These are phyloP conservation scores for Colletotrichum tabaci DNA, from an alignment of 2,329 filamentous ascomycete genomes.

Conservation along the genomic window DNA sequence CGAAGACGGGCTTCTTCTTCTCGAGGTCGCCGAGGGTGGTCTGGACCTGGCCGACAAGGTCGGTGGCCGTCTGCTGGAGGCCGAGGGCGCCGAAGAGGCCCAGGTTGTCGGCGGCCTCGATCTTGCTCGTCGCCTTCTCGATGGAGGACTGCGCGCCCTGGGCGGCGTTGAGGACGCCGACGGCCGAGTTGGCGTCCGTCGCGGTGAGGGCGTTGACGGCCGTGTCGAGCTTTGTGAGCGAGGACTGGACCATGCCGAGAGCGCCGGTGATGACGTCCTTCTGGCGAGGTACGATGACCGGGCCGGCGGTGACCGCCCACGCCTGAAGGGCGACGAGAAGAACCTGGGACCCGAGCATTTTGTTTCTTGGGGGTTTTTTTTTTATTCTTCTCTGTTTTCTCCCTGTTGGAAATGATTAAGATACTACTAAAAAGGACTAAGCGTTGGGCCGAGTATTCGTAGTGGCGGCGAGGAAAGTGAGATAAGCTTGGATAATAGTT, in stretches of 20 bases:
- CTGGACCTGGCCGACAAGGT: conserved; percentile 18
- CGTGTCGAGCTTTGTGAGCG: conserved; percentile 32
- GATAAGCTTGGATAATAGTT: conserved; percentile 1
- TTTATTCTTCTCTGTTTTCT: no score
- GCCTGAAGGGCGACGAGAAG: conserved; percentile 33
- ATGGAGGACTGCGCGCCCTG: conserved; percentile 21
- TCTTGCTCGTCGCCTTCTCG: conserved; percentile 14
- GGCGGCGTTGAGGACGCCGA: conserved; percentile 28
- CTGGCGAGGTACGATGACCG: conserved; percentile 21
- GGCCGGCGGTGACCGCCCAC: conserved; percentile 36
- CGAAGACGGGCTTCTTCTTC: conserved; percentile 37
- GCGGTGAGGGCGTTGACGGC: conserved; percentile 28
- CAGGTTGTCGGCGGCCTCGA: conserved; percentile 20
- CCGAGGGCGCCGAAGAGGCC: conserved; percentile 34
- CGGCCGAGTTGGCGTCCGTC: conserved; percentile 22
- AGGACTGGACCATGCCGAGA: conserved; percentile 24
- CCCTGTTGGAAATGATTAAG: conserved; percentile 1
- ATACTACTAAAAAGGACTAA: not conserved
- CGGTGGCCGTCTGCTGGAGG: conserved; percentile 34
- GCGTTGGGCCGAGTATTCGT: not conserved
- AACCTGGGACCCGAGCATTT: conserved; percentile 29
- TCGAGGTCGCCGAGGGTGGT: conserved; percentile 37
- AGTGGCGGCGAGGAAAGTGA: not conserved
- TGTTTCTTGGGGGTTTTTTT: no score
- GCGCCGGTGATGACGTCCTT: conserved; percentile 29